Evolutionary conservation across 1,284 basidiomycete species (phyloP).

Genomic region (Coniferiporia sulphurascens): DNA sequence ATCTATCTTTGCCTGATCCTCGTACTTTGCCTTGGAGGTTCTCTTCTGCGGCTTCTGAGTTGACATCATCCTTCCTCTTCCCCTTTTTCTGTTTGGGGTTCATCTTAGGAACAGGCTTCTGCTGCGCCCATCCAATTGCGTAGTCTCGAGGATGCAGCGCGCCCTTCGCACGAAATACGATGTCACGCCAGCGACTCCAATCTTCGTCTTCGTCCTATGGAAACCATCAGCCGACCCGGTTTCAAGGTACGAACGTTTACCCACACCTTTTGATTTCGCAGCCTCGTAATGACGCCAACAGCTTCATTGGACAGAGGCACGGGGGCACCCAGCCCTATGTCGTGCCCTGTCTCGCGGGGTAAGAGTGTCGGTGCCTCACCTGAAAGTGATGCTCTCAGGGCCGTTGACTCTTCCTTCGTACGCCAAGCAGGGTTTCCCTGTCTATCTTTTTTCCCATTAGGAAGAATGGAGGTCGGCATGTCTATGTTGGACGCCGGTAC

Average conservation of each 20-base stretch:
- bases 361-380: conserved; percentile 41
- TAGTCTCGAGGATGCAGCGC: conserved; percentile 47
- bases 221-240: conserved; percentile 5
- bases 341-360: conserved; percentile 77
- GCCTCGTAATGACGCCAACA: conserved; percentile 76
- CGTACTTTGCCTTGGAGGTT: neutral
- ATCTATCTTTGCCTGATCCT: neutral
- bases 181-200: conserved; percentile 86
- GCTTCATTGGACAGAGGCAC: conserved; percentile 82
- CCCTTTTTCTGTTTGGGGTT: neutral
- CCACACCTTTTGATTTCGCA: conserved; percentile 79
- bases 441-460: neutral
- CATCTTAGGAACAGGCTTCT: conserved; percentile 1
- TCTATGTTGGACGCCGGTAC: neutral
- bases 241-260: conserved; percentile 11
- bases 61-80: neutral
- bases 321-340: conserved; percentile 88
- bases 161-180: conserved; percentile 72
- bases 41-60: conserved; percentile 1
- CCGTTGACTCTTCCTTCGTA: conserved; percentile 11
- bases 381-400: conserved; percentile 11
- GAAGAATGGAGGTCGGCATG: too few relatives aligned
- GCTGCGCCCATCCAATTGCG: conserved; percentile 21
- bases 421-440: conserved; percentile 2
- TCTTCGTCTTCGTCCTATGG: conserved; percentile 83